Evolutionary conservation across 805 yeast species (phyloP), one percentile per base, ranked within the genome.

Genomic region (Barnettozyma siamensis): DNA sequence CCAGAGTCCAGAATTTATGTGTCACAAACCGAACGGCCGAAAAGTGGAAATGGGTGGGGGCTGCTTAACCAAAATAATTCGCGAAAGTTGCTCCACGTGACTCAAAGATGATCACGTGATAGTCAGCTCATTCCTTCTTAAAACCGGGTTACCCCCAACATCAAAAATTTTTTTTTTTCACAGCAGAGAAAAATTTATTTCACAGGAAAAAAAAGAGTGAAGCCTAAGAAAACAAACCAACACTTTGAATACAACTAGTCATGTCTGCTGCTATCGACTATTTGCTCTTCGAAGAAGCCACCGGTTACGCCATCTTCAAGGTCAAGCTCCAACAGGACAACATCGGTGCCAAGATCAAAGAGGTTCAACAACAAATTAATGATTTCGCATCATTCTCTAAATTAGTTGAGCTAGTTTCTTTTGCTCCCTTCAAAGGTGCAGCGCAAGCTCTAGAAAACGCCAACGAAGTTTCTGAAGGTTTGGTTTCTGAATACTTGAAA

Each of bases 371-470:
- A 54, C 89, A 95, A 45, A 75, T 88, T 46, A 80, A 75, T 54
- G 98, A 93, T 59, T 76, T 93, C 51, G 82, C 81, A 48, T 75
- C 80, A 62, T 89, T 93, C 63, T 85, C 96, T 57, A 93, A 93
- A 70, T 73, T 91, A 73, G 81, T 93, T 54, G 95, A 89, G 67
- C 76, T 93, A 43, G 94, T 87, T 21, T 85, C 96, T 13, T 93
- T 93, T 69, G 95, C 96, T 46, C 99, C 99, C 38, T 93, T 93
- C 77, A 89, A 93, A 69, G 97, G 97, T 59, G 99, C 99, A 47
- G 98, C 99, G 40, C 98, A 93, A 68, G 99, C 99, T 46, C 78
- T 93, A 59, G 98, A 91, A 68, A 93, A 93, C 63, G 97, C 98
- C 54, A 93, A 93, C 63, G 98, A 93, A 63, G 84, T 93, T 55